Evolutionary conservation across 352 stramenopile genomes (phyloP), one percentile per base, ranked within the genome.

Genomic region (Globisporangium cylindrosporum): DNA sequence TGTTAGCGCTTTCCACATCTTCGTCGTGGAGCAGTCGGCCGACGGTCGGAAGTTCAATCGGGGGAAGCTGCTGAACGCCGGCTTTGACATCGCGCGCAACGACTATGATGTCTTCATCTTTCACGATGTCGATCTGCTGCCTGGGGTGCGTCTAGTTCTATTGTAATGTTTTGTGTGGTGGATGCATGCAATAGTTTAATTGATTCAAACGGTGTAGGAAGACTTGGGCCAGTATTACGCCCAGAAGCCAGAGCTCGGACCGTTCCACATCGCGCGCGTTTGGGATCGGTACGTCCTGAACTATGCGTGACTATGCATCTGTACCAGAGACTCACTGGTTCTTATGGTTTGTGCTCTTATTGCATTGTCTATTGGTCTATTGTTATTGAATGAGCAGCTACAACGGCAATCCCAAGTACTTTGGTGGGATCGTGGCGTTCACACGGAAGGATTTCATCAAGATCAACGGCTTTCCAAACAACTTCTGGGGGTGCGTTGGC

Each of bases 401-500:
- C 76, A 97, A 76, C 54, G 93, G 95, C 66, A 98, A 98, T 68
- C 81, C 81, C 1, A 98, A 95, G 66, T 99, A 98, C 67, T 98
- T 98, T 72, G 95, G 93, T 25, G 95, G 95, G 20, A 94, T 98
- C 61, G 91, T 97, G 12, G 86, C 81, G n/a, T 98, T 98, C 77
- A 94, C 79, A 12, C 70, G 75, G 15, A 66, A 79, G 27, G 85
- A 98, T 61, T 98, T 98, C 66, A 91, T 97, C 65, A 77, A 81
- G 27, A 96, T 98, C 62, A 98, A 99, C 76, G 97, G 95, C 34
- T 98, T 97, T 72, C 96, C 96, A 8, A 98, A 98, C 73, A 98
- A 86, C 34, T 98, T 98, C 72, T 98, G 94, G 92, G 93, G 80
- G 62, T 72, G 18, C 34, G 71, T 29, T n/a, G 20, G n/a, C n/a